These are phyloP conservation scores for Dendrocalamus sinicus DNA, from an alignment of 176 grass and related monocot genomes.

Conservation along the genomic window DNA sequence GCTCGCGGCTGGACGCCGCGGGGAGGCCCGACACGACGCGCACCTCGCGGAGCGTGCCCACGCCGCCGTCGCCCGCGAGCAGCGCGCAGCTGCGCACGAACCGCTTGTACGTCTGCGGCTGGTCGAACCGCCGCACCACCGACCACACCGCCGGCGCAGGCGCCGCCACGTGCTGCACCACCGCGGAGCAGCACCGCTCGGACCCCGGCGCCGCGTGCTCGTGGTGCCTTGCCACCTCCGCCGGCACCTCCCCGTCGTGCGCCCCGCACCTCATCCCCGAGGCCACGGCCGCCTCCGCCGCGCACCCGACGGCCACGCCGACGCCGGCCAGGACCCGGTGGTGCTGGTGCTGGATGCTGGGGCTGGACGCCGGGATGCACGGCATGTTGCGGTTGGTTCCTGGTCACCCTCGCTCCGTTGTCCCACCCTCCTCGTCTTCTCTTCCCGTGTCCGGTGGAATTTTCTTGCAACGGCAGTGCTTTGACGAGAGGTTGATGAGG, in stretches of 20 bases:
- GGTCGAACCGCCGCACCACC: conserved; percentile 90
- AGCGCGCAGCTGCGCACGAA: conserved; percentile 90
- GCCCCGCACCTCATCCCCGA: conserved; percentile 36
- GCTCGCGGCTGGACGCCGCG: conserved; percentile 79
- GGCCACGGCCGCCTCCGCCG: conserved; percentile 24
- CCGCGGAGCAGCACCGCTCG: conserved; percentile 81
- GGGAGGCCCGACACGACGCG: conserved; percentile 88
- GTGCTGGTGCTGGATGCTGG: conserved; percentile 56
- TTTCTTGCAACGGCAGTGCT: conserved; percentile 44
- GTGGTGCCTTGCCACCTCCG: conserved; percentile 76
- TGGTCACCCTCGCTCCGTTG: not conserved
- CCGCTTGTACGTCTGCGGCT: conserved; percentile 89
- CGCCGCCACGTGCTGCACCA: conserved; percentile 81
- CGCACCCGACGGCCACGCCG: conserved; percentile 36
- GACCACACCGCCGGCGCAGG: conserved; percentile 81
- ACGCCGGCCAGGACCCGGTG: conserved; percentile 43
- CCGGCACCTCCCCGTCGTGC: conserved; percentile 63
- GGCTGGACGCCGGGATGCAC: conserved; percentile 65
- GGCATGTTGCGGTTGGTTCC: conserved; percentile 53
- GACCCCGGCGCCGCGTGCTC: conserved; percentile 58
- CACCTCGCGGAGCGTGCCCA: conserved; percentile 90
- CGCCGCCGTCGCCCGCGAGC: conserved; percentile 75
- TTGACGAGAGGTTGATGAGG: conserved; percentile 29
- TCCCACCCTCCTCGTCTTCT: not conserved
- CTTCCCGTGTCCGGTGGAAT: conserved; percentile 22